A percentile compares a stretch with the other conserved stretches of the same genome.
Evolutionary conservation across 306 rosid genomes (phyloP).

Genomic region (Fragaria nilgerrensis): DNA sequence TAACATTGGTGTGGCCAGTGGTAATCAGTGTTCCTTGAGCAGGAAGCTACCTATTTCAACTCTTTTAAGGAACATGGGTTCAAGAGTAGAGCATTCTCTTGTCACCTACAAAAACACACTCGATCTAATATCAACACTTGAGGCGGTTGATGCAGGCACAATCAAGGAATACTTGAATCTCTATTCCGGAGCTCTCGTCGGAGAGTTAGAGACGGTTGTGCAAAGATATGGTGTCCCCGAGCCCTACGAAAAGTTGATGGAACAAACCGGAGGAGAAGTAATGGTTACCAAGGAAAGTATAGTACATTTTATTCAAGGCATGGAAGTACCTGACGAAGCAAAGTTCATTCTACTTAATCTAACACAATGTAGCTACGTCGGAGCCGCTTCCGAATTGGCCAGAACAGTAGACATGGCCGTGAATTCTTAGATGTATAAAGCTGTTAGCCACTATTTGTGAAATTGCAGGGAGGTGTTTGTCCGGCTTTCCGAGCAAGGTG

Average conservation of each 20-base stretch:
- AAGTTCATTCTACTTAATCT: slow-evolving; percentile 57
- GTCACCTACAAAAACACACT: slow-evolving; percentile 79
- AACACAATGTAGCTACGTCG: slow-evolving; percentile 69
- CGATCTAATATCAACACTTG: slow-evolving; percentile 77
- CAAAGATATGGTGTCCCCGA: slow-evolving; percentile 82
- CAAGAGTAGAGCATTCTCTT: slow-evolving; percentile 78
- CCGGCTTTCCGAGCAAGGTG: too few relatives aligned
- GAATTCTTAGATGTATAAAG: neutral
- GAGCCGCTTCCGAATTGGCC: slow-evolving; percentile 80
- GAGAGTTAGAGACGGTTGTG: slow-evolving; percentile 90
- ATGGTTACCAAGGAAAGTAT: slow-evolving; percentile 69
- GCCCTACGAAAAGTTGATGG: slow-evolving; percentile 92
- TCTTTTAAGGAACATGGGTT: slow-evolving; percentile 78
- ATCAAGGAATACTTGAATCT: slow-evolving; percentile 70
- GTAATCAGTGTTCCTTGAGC: slow-evolving; percentile 62
- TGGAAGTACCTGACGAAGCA: slow-evolving; percentile 68
- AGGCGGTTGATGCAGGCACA: slow-evolving; percentile 83
- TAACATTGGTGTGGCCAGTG: slow-evolving; percentile 76
- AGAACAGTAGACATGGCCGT: slow-evolving; percentile 43
- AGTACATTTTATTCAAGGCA: slow-evolving; percentile 55
- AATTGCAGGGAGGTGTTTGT: too few relatives aligned
- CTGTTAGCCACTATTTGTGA: too few relatives aligned
- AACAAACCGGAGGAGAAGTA: slow-evolving; percentile 74
- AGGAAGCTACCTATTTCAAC: slow-evolving; percentile 82
- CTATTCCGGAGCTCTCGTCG: slow-evolving; percentile 90